phyloP scores from a whole-genome alignment of 106 monocot species.

The Triglochin maritima region DNA sequence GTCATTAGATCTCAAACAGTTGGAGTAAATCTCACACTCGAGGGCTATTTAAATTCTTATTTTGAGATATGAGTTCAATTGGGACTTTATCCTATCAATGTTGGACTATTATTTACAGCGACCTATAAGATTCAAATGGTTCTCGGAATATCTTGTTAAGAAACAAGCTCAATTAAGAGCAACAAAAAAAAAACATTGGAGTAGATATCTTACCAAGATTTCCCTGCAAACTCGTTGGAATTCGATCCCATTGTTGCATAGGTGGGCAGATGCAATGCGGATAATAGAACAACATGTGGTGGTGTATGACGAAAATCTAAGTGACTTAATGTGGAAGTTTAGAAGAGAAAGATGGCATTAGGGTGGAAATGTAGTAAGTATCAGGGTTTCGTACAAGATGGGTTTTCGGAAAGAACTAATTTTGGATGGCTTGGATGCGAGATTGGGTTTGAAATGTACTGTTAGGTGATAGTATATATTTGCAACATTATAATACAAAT shows the following conservation, averaged over 20 bases:
- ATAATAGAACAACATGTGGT: not conserved
- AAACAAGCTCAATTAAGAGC: not conserved
- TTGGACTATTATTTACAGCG: not conserved
- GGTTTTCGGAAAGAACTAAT: not conserved
- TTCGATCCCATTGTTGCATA: slow-evolving; percentile 1
- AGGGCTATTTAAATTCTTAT: too few species aligned
- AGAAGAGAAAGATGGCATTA: not conserved
- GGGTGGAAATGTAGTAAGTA: not conserved
- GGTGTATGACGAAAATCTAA: not conserved
- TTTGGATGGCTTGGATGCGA: too few species aligned
- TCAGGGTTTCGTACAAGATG: not conserved
- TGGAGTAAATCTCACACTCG: too few species aligned
- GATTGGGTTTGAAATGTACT: too few species aligned
- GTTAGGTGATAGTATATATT: too few species aligned
- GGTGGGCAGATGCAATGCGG: not conserved
- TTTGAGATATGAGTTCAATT: too few species aligned
- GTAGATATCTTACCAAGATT: not conserved
- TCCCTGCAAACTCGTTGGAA: slow-evolving; percentile 3
- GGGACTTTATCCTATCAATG: not conserved
- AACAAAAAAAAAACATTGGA: not conserved
- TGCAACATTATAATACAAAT: too few species aligned
- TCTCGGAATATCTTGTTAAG: not conserved
- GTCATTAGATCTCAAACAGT: too few species aligned
- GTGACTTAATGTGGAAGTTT: not conserved
- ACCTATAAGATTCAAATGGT: not conserved